Conservation (phyloP, 768 basidiomycete genomes). For the Leucosporidium yakuticum region DNA sequence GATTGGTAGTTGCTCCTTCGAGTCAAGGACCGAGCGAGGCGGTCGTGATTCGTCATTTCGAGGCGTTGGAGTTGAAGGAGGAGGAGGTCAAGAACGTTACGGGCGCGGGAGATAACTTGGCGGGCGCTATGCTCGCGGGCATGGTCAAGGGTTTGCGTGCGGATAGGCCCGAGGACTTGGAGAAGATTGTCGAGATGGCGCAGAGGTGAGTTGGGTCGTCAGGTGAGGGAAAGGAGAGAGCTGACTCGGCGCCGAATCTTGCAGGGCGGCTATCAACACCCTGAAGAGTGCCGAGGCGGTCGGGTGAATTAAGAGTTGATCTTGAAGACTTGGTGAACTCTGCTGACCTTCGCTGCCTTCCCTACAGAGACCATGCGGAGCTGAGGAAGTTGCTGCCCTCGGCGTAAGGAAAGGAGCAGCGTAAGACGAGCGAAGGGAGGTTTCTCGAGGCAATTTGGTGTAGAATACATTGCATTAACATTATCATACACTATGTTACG, state of each 20-base stretch:
- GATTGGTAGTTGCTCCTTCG: slow-evolving; percentile 54
- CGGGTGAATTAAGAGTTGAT: not conserved
- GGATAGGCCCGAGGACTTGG: slow-evolving; percentile 42
- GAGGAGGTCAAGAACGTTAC: slow-evolving; percentile 63
- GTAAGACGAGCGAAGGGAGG: no score
- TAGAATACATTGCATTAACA: no score
- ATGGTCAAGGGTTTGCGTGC: slow-evolving; percentile 14
- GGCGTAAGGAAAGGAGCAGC: no score
- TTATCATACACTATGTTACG: no score
- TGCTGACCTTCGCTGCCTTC: no score
- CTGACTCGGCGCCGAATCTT: not conserved
- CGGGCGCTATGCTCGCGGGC: slow-evolving; percentile 69
- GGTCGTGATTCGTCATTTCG: slow-evolving; percentile 67
- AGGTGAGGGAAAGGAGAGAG: no score
- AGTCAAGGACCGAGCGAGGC: slow-evolving; percentile 50
- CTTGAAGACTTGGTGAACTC: no score
- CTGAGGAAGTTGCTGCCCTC: no score
- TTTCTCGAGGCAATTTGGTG: no score
- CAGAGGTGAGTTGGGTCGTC: slow-evolving; percentile 46
- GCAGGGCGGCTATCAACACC: slow-evolving; percentile 20
- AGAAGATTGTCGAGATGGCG: slow-evolving; percentile 51
- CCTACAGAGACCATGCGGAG: no score
- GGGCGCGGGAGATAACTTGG: slow-evolving; percentile 86
- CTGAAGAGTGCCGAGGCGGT: slow-evolving; percentile 25
- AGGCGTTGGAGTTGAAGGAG: slow-evolving; percentile 50